Base-by-base conservation (phyloP, 1,139 yeast genomes). In the Spencermartinsiella ligniputridi region DNA sequence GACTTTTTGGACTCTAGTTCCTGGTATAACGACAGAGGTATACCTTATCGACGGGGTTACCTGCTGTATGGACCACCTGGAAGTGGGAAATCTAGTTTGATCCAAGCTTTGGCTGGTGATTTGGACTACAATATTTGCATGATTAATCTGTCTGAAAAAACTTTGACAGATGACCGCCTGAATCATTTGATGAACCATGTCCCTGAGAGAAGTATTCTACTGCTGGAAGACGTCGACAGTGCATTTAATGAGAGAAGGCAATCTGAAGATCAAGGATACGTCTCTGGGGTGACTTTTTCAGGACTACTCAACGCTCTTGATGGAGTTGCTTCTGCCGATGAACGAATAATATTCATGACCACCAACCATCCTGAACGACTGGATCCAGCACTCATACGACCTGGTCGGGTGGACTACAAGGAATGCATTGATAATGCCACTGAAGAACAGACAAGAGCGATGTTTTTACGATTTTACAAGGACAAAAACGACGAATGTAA, bases 301-400 rank as follows among this genome's bases (percentile, higher is more conserved):
- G 99, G 98, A 0, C 72, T 92, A 42, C 70, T 92, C 50, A 92
- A 92, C 62, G 96, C 98, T 0, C 72, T 92, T 40, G 99, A 92
- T 63, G 99, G 98, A 41, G 98, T 92, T n/a, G 95, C 97, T 1
- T 86, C 96, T 37, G 96, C 97, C 1, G 98, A 92, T 60, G 98
- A 92, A 60, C 84, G 96, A 41, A 75, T 92, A 35, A 92, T 97
- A 0, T 92, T 92, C 65, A 92, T 92, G 98, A 92, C 99, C 13
- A 90, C 98, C 18, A 92, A 92, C 64, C 98, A 92, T 60, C 97
- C 97, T 0, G 97, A 92, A 54, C 79, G 79, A 51, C 71, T 92
- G 36, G 99, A 92, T 59, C 89, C 75, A 5, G 75, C 75, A 2
- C 68, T 85, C 45, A 69, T 85, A 52, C 75, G 99, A 53, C 99